A percentile compares a stretch with the other conserved stretches of the same genome.
phyloP scores from a whole-genome alignment of 768 basidiomycete genomes.

The Pleurotus cornucopiae region DNA sequence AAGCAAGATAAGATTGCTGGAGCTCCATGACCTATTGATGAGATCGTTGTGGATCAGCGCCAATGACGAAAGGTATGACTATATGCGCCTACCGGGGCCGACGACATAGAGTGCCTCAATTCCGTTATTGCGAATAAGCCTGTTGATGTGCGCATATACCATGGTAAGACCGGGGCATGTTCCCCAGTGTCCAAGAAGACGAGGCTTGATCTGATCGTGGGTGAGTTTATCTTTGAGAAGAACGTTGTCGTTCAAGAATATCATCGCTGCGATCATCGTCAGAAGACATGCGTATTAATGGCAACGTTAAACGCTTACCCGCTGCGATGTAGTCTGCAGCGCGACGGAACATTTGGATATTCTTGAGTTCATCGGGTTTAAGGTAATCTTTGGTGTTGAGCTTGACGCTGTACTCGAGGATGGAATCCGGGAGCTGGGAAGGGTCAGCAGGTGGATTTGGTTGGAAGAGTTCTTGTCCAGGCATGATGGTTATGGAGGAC shows the following conservation, averaged over 20 bases:
- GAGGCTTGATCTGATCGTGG: slow-evolving; percentile 72
- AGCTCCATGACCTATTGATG: slow-evolving; percentile 66
- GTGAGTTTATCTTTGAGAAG: slow-evolving; percentile 57
- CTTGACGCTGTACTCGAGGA: slow-evolving; percentile 45
- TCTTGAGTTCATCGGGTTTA: slow-evolving; percentile 43
- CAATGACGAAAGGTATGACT: background rate
- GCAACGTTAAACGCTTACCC: slow-evolving; percentile 33
- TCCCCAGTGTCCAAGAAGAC: slow-evolving; percentile 83
- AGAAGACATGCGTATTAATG: background rate
- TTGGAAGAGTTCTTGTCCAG: slow-evolving; percentile 50
- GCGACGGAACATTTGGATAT: slow-evolving; percentile 49
- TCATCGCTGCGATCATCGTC: slow-evolving; percentile 55
- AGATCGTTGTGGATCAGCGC: background rate
- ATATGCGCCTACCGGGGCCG: slow-evolving; percentile 53
- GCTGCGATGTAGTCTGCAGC: slow-evolving; percentile 71
- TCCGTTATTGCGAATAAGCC: slow-evolving; percentile 54
- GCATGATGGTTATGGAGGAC: slow-evolving; percentile 36
- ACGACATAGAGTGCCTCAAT: slow-evolving; percentile 73
- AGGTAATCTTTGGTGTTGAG: slow-evolving; percentile 46
- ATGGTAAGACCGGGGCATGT: slow-evolving; percentile 77
- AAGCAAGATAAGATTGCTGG: slow-evolving; percentile 83
- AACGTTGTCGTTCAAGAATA: slow-evolving; percentile 74
- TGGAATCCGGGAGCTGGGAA: slow-evolving; percentile 58
- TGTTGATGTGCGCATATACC: slow-evolving; percentile 67
- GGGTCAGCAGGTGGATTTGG: slow-evolving; percentile 69